These are phyloP conservation scores for barrel medic (Medicago truncatula) DNA, from an alignment of 306 rosid species.

Conservation along the genomic window MtrunA17r5.0-ANR NC_053044.1:32248001-32248500, in stretches of 20 bases:
- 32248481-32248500: too few relatives aligned
- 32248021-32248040: slow-evolving; percentile 55
- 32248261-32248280: too few relatives aligned
- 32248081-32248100: slow-evolving; percentile 49
- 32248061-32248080: slow-evolving; percentile 44
- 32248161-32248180: neutral
- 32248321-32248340: too few relatives aligned
- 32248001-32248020: slow-evolving; percentile 54
- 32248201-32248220: neutral
- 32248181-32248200: neutral
- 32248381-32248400: too few relatives aligned
- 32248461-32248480: too few relatives aligned
- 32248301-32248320: too few relatives aligned
- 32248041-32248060: slow-evolving; percentile 59
- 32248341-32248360: too few relatives aligned
- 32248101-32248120: slow-evolving; percentile 47
- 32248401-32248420: too few relatives aligned
- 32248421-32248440: too few relatives aligned
- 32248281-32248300: too few relatives aligned
- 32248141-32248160: slow-evolving; percentile 51
- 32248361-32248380: too few relatives aligned
- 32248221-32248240: neutral
- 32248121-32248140: slow-evolving; percentile 40
- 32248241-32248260: neutral
- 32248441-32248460: too few relatives aligned